Percentiles rank a stretch among this genome's conserved stretches.
phyloP scores from a whole-genome alignment of 2,329 filamentous ascomycete species.

The Ceratocystis diversiconidia region DNA sequence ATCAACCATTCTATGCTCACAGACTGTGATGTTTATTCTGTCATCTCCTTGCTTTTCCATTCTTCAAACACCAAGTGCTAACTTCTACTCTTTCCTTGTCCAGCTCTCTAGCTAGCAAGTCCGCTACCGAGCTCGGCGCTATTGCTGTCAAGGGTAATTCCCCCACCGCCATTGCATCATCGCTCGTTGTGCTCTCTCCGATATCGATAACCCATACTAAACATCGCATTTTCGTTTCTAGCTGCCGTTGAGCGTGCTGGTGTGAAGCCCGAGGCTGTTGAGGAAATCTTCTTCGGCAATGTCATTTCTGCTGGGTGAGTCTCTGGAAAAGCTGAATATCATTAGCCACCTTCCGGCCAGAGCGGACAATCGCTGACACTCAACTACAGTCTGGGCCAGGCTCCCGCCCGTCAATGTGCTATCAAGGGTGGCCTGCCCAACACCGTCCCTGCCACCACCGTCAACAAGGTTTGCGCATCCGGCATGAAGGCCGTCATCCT shows the following conservation, averaged over 20 bases:
- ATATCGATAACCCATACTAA: conserved; percentile 14
- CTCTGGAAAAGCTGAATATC: background rate
- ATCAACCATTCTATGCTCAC: background rate
- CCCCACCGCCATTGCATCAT: background rate
- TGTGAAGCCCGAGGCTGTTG: conserved; percentile 76
- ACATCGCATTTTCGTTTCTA: conserved; percentile 23
- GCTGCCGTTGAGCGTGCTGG: conserved; percentile 72
- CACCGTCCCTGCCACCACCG: conserved; percentile 69
- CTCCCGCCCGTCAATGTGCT: conserved; percentile 87
- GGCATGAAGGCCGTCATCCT: conserved; percentile 88
- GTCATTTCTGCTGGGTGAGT: conserved; percentile 85
- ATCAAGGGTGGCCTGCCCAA: conserved; percentile 75
- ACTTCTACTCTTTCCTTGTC: background rate
- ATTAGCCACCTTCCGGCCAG: conserved; percentile 17
- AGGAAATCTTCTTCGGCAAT: conserved; percentile 98
- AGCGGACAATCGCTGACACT: conserved; percentile 14
- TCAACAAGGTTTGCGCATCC: conserved; percentile 99
- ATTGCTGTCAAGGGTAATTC: conserved; percentile 74
- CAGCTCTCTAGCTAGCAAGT: conserved; percentile 78
- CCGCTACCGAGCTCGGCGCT: conserved; percentile 72
- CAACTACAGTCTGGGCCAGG: conserved; percentile 66
- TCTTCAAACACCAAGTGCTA: background rate
- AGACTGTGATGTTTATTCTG: background rate
- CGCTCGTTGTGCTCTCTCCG: conserved; percentile 1
- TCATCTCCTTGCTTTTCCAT: background rate